Base-by-base conservation (phyloP, 192 early-diverging fungal genomes). In the Phycomyces blakesleeanus region DNA sequence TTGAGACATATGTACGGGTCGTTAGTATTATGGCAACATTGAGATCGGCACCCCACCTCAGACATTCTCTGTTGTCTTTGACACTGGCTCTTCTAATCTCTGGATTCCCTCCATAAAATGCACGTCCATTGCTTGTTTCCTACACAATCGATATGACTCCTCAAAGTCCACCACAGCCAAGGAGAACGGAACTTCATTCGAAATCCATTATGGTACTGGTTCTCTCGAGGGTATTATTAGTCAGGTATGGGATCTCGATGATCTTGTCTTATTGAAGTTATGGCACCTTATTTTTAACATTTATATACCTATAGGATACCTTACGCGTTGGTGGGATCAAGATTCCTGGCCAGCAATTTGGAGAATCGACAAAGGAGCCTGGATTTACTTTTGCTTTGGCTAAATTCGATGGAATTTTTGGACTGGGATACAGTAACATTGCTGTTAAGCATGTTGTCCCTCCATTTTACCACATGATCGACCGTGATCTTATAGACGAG, bases 91-190 rank as follows among this genome's bases (percentile, higher is more conserved):
- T 42, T 89, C 89, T 42, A 97, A 96, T 73, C 83, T 98, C 52
- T 98, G 96, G 96, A 92, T 99, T 27, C 95, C 96, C 4, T 94
- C 92, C 18, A 90, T 87, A 6, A 86, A 86, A 63, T 99, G 97
- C 82, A 82, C 73, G 29, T 93, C 92, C 14, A 94, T 98, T 63
- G 92, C 96, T 4, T 99, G 97, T 66, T 94, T 89, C 85, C 81
- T 97, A 42, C 96, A 97, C 73, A 61, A 78, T 34, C 85, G 90
- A 11, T 99, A 87, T 76, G 91, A 99, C 74, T 83, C 91, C 41
- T 75, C 66, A 59, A 79, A 92, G 74, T 94, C 92, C n/a, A 72
- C 65, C 2, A 83, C 90, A 3, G 94, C 84, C 82, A 83, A 79
- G 55, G 72, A 83, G 42, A 99, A 98, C 68, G 96, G 95, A 40